Evolutionary conservation across 352 stramenopile species (phyloP).

Genomic region (Albugo candida): DNA sequence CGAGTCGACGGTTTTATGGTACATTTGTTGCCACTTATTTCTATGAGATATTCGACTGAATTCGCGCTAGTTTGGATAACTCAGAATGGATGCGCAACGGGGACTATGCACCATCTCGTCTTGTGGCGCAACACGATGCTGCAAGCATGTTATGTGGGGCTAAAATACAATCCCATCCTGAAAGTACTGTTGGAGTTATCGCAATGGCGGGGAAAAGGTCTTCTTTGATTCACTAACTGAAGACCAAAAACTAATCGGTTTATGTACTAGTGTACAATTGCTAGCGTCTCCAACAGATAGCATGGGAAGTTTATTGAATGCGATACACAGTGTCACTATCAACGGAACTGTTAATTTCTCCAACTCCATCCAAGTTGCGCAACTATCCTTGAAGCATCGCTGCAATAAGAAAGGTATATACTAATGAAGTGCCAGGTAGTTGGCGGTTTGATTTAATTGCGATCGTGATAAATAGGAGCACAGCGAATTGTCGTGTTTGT

Average conservation of each 20-base stretch:
- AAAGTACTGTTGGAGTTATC: constrained; percentile 96
- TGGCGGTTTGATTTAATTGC: background rate
- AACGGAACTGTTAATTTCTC: constrained; percentile 84
- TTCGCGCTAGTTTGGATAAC: constrained; percentile 77
- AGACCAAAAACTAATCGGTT: background rate
- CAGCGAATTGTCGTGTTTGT: constrained; percentile 95
- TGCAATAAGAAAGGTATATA: constrained; percentile 94
- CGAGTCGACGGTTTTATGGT: too few relatives aligned
- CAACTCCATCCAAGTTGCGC: constrained; percentile 91
- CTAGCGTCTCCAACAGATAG: constrained; percentile 94
- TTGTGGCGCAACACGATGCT: constrained; percentile 96
- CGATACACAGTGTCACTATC: constrained; percentile 84
- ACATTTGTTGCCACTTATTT: too few relatives aligned
- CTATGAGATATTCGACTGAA: too few relatives aligned
- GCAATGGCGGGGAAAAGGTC: constrained; percentile 84
- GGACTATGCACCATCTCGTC: constrained; percentile 95
- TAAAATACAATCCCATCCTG: constrained; percentile 95
- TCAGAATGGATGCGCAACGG: constrained; percentile 98
- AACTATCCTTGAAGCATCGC: constrained; percentile 96
- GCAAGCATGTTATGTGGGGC: constrained; percentile 93
- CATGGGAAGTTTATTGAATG: constrained; percentile 92
- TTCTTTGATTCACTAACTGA: background rate
- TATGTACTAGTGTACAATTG: constrained; percentile 66
- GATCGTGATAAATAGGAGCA: constrained; percentile 15
- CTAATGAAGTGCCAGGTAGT: background rate